These are phyloP conservation scores for Polytrichum formosum DNA, from an alignment of 225 moss, liverwort and hornwort genomes.

Conservation along the genomic window DNA sequence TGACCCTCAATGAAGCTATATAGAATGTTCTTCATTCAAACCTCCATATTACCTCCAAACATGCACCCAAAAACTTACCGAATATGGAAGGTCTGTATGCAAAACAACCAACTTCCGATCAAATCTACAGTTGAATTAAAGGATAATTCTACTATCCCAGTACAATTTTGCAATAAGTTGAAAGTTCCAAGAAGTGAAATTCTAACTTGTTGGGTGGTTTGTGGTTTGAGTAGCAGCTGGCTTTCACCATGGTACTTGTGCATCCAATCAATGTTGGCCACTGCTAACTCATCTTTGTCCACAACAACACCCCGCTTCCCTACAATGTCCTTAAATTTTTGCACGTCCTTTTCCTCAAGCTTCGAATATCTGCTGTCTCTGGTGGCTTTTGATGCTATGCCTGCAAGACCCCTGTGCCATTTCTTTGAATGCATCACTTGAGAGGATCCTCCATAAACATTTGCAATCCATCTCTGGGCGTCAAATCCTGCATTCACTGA, in stretches of 20 bases:
- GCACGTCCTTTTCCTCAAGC: slow-evolving; percentile 61
- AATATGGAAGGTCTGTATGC: too few relatives aligned
- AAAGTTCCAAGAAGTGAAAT: slow-evolving; percentile 3
- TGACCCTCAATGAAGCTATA: too few relatives aligned
- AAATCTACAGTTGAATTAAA: too few relatives aligned
- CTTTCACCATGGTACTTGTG: slow-evolving; percentile 81
- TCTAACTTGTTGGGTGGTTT: slow-evolving; percentile 66
- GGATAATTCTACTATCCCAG: too few relatives aligned
- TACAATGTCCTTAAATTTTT: slow-evolving; percentile 48
- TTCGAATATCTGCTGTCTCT: slow-evolving; percentile 57
- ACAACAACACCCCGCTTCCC: slow-evolving; percentile 72
- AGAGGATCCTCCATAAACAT: slow-evolving; percentile 16
- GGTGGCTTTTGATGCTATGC: slow-evolving; percentile 21
- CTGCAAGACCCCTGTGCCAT: slow-evolving; percentile 33
- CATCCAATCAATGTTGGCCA: slow-evolving; percentile 97
- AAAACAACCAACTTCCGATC: too few relatives aligned
- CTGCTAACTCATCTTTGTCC: slow-evolving; percentile 71
- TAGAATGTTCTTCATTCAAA: too few relatives aligned
- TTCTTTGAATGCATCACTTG: slow-evolving; percentile 18
- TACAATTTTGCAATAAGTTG: neutral
- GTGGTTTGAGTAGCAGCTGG: slow-evolving; percentile 86
- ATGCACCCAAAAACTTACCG: too few relatives aligned
- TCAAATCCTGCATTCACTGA: slow-evolving; percentile 25
- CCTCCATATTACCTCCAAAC: too few relatives aligned
- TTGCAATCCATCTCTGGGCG: slow-evolving; percentile 13